Base-by-base conservation (phyloP, 345 rosid genomes). In the Eucalyptus pumila region DNA sequence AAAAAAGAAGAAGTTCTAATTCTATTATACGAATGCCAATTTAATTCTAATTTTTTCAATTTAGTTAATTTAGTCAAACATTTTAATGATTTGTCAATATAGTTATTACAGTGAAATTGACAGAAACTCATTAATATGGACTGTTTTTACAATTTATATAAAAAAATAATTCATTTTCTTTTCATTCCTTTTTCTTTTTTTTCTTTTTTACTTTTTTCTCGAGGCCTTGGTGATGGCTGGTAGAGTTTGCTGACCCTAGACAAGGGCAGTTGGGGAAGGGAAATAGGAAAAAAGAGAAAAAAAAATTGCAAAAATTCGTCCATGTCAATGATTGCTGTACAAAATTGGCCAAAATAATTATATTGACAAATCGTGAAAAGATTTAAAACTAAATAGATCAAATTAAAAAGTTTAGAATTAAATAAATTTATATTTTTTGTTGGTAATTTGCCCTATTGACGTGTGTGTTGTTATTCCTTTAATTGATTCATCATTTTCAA, bases 291-390 rank as follows among this genome's bases (percentile, higher is more conserved):
- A 67, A 3, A 69, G 3, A 17, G 19, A 15, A 69, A 32, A 30
- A 26, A 17, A 69, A 9, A 9, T 34, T 34, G 24, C 23, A 16
- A 69, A 69, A 16, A 32, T 16, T 34, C 2, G 2, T 34, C 24
- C 13, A 34, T 5, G 10, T 69, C 6, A 16, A 21, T 3, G 23
- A 9, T 32, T 8, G 23, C 0, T 3, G 1, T 21, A 10, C 21
- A 34, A 69, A 69, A 69, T 69, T 34, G 44, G 44, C 11, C 1
- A 17, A 17, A 69, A 15, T 2, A 10, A 17, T 19, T 69, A 69
- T 34, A 69, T 17, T 16, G 4, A 69, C 14, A 34, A 69, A 34
- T 69, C 7, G 0, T 34, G 2, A 34, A 34, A 69, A 69, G 11
- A 5, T 17, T 69, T 69, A 34, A 3, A 23, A 17, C 4, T 34